These are phyloP conservation scores for Hamamelis virginiana DNA, from an alignment of 164 flowering plant species.

Conservation along the genomic window DNA sequence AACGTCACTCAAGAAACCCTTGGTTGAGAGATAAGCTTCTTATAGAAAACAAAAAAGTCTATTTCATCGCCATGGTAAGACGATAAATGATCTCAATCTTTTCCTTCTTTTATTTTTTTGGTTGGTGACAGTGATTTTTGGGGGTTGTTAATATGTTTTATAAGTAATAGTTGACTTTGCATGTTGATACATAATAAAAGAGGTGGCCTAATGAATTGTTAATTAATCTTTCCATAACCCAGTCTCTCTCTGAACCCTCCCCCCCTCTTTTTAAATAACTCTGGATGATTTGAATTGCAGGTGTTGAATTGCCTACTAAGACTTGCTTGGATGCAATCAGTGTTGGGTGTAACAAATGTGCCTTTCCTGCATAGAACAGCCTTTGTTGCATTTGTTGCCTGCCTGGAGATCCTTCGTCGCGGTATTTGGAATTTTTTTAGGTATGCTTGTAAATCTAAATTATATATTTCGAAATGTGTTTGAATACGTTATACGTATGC, in stretches of 20 bases:
- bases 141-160: too few relatives aligned
- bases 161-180: too few relatives aligned
- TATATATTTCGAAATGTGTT: too few relatives aligned
- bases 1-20: slow-evolving; percentile 32
- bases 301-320: slow-evolving; percentile 42
- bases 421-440: slow-evolving; percentile 57
- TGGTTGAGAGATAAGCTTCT: slow-evolving; percentile 53
- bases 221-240: too few relatives aligned
- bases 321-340: slow-evolving; percentile 54
- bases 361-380: slow-evolving; percentile 40
- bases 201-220: too few relatives aligned
- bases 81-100: not conserved
- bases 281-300: slow-evolving; percentile 24
- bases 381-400: slow-evolving; percentile 33
- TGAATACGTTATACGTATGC: too few relatives aligned
- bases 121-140: not conserved
- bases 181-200: too few relatives aligned
- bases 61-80: slow-evolving; percentile 45
- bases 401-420: slow-evolving; percentile 51
- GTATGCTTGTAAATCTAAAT: slow-evolving; percentile 10
- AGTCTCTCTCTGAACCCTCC: too few relatives aligned
- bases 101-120: not conserved
- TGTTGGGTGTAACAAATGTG: slow-evolving; percentile 29
- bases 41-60: slow-evolving; percentile 30
- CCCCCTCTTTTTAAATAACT: not conserved